Evolutionary conservation across 805 yeast genomes (phyloP).

Genomic region (Kluyveromyces lactis): DNA sequence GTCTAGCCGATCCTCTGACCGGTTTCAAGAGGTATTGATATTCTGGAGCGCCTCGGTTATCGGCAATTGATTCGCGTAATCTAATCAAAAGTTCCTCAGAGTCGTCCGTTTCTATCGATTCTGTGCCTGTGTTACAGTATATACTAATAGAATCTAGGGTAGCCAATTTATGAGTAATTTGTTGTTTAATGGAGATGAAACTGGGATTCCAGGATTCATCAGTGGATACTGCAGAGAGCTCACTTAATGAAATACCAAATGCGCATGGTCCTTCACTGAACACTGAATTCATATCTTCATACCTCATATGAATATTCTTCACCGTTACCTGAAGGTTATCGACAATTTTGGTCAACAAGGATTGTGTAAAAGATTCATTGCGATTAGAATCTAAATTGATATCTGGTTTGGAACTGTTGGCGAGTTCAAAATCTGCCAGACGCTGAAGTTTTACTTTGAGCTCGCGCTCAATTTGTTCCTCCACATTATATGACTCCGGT

Average conservation of each 20-base stretch:
- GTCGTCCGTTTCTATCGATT: conserved; percentile 40
- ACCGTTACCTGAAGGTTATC: conserved; percentile 90
- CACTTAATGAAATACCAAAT: conserved; percentile 73
- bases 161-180: conserved; percentile 65
- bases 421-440: conserved; percentile 54
- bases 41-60: conserved; percentile 25
- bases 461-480: conserved; percentile 50
- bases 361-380: conserved; percentile 79
- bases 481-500: conserved; percentile 47
- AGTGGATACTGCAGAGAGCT: conserved; percentile 86
- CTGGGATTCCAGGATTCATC: conserved; percentile 79
- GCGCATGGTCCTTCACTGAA: conserved; percentile 73
- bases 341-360: conserved; percentile 78
- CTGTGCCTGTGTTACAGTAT: conserved; percentile 74
- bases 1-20: conserved; percentile 78
- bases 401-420: conserved; percentile 35
- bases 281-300: conserved; percentile 66
- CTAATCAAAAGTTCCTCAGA: conserved; percentile 39
- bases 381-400: conserved; percentile 35
- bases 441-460: conserved; percentile 59
- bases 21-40: conserved; percentile 69
- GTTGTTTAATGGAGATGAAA: conserved; percentile 64
- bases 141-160: conserved; percentile 66
- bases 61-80: conserved; percentile 39
- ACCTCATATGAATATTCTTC: conserved; percentile 83